These are phyloP conservation scores for Malus hybrid DNA, from an alignment of 331 rosid species.

Conservation along the genomic window DNA sequence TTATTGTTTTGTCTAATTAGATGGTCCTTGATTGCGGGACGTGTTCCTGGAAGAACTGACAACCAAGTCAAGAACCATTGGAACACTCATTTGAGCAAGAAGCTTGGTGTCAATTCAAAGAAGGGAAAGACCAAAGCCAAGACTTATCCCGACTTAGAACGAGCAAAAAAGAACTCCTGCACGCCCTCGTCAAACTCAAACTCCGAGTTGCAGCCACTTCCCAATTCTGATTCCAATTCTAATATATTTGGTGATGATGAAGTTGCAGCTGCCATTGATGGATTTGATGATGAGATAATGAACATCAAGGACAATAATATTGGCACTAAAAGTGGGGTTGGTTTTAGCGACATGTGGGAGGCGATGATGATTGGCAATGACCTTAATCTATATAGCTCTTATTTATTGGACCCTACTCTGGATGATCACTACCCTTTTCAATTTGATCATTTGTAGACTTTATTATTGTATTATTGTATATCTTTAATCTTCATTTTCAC, in stretches of 20 bases:
- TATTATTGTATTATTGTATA: neutral
- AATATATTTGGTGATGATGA: neutral
- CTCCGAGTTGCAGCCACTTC: neutral
- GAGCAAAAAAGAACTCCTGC: neutral
- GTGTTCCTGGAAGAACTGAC: constrained; percentile 63
- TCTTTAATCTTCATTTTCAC: neutral
- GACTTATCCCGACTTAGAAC: neutral
- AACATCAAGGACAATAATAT: neutral
- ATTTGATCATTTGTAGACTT: neutral
- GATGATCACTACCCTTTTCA: neutral
- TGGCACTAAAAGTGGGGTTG: neutral
- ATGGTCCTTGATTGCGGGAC: constrained; percentile 73
- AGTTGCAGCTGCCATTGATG: neutral
- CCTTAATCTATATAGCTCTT: constrained; percentile 7
- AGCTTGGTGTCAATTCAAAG: constrained; percentile 14
- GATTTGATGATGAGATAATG: neutral
- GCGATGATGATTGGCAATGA: neutral
- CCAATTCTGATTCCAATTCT: neutral
- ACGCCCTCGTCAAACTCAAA: neutral
- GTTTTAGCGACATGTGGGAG: constrained; percentile 11
- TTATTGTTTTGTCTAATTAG: constrained; percentile 10
- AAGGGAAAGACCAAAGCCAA: constrained; percentile 5
- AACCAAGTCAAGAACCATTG: constrained; percentile 47
- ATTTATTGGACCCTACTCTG: neutral
- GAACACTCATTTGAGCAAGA: constrained; percentile 44